Evolutionary conservation across 352 stramenopile genomes (phyloP).

Genomic region (Phytophthora vignae): DNA sequence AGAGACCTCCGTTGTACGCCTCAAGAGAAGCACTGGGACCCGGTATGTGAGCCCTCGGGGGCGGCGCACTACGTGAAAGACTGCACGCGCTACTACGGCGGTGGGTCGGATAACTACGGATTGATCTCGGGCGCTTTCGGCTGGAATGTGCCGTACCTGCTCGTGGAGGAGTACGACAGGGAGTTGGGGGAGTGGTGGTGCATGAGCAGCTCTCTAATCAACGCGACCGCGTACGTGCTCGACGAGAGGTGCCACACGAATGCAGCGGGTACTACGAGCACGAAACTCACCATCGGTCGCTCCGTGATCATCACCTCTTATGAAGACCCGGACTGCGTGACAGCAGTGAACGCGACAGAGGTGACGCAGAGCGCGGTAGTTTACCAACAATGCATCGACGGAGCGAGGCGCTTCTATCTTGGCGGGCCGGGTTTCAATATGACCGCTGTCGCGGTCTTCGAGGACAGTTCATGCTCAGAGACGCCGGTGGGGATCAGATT

Average conservation of each 20-base stretch:
- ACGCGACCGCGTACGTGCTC: neutral
- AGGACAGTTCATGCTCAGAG: neutral
- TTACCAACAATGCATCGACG: neutral
- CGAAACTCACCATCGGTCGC: neutral
- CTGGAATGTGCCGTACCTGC: neutral
- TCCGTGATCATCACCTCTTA: neutral
- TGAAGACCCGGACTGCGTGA: neutral
- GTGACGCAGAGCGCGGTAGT: neutral
- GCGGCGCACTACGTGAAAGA: neutral
- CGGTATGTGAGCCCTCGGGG: neutral
- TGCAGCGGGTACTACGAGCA: neutral
- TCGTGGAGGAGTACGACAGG: neutral
- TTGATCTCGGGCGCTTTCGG: neutral
- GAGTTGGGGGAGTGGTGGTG: neutral
- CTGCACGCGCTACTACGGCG: neutral
- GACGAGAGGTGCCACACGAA: neutral
- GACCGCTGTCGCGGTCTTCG: neutral
- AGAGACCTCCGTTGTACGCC: neutral
- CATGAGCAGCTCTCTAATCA: neutral
- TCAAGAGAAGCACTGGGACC: neutral
- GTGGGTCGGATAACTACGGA: neutral
- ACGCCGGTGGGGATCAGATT: slow-evolving; percentile 5
- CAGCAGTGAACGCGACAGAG: neutral
- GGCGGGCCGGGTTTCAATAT: neutral
- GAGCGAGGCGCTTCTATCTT: neutral